These are phyloP conservation scores for Daedalea quercina DNA, from an alignment of 768 basidiomycete genomes.

Conservation along the genomic window DNA sequence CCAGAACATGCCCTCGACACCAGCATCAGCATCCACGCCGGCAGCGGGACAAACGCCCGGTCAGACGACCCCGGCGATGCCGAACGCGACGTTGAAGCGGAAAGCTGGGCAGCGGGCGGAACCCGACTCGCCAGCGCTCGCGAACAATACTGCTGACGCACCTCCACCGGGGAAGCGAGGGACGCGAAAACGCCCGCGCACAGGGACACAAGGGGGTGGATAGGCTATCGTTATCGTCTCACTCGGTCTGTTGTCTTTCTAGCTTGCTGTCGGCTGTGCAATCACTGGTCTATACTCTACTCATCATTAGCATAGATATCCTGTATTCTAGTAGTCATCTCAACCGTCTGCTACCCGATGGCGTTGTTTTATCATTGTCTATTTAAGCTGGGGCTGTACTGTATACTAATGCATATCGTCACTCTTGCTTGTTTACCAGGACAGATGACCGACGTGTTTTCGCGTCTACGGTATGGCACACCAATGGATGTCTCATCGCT, in stretches of 20 bases:
- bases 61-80: constrained; percentile 21
- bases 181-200: constrained; percentile 50
- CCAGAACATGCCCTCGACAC: constrained; percentile 20
- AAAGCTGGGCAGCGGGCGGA: constrained; percentile 22
- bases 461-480: no score
- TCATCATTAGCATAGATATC: constrained; percentile 23
- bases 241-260: constrained; percentile 17
- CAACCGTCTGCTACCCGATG: constrained; percentile 6
- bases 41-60: constrained; percentile 19
- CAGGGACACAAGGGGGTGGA: constrained; percentile 27
- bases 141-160: constrained; percentile 27
- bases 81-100: constrained; percentile 27
- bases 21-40: constrained; percentile 24
- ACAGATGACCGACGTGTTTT: no score
- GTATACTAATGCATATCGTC: constrained; percentile 14
- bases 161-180: constrained; percentile 43
- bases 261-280: constrained; percentile 20
- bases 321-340: constrained; percentile 23
- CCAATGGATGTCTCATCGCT: no score
- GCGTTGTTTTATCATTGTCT: constrained; percentile 25
- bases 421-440: no score
- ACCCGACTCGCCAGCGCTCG: constrained; percentile 45
- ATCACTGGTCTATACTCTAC: constrained; percentile 21
- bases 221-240: constrained; percentile 18
- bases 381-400: constrained; percentile 22